Evolutionary conservation across 2,329 filamentous ascomycete species (phyloP), one percentile per base, ranked within the genome.

Genomic region (Beauveria caledonica): DNA sequence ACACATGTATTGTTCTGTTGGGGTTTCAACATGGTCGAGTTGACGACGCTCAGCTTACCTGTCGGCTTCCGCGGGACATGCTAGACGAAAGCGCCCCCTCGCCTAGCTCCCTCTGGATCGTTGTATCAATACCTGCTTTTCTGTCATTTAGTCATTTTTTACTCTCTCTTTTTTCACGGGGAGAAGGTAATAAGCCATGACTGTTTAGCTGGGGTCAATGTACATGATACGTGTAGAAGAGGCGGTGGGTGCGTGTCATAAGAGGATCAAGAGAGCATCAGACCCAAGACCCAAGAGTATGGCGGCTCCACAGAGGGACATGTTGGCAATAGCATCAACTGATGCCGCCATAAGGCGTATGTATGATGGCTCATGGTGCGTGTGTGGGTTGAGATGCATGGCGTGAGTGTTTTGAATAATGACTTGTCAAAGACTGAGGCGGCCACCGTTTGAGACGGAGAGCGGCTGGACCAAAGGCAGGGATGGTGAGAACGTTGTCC

Each of bases 361-460:
- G 33, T 42, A 11, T 36, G 29, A 56, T 56, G 40, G 52, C 53
- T 46, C 25, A 42, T 25, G n/a, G 46, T 45, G 42, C 33, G 33
- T 56, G 27, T 19, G 17, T 52, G 53, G 40, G 21, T 23, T 21
- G 19, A 23, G 25, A 56, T 56, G 23, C 42, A 48, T 56, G 53
- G 53, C 53, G 53, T 46, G 21, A 25, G 19, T 53, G 33, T 36
- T 53, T 11, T 10, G 25, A 44, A 19, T 36, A 13, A 46, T 56
- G 40, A 56, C 53, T 56, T 33, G 53, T 46, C 27, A 56, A 27
- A 15, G 19, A 25, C 29, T 46, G 52, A 45, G 52, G 39, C 53
- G 42, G 53, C 42, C 40, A 46, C 53, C 42, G 53, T 56, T 46
- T 56, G 53, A 56, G 53, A 56, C 53, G 53, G 53, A 53, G 15